Evolutionary conservation across 2,329 filamentous ascomycete species (phyloP).

Genomic region (Dryadomyces quercus-mongolicae): DNA sequence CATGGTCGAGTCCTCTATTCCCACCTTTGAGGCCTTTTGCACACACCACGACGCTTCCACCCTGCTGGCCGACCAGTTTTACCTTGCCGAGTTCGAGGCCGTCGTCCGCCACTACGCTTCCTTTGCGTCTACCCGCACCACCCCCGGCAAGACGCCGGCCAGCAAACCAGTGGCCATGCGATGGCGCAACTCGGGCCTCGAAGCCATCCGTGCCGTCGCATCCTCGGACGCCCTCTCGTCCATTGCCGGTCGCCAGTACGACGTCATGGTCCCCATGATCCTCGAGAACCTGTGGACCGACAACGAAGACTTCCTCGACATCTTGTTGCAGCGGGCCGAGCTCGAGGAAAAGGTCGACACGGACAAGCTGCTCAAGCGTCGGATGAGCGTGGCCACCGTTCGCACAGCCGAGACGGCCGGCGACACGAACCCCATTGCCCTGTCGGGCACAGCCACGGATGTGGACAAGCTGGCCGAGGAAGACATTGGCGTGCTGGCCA

Average conservation of each 20-base stretch:
- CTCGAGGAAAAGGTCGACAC: constrained; percentile 56
- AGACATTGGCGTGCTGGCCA: constrained; percentile 70
- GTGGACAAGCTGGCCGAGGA: constrained; percentile 85
- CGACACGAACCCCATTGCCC: constrained; percentile 56
- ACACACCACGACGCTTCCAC: constrained; percentile 76
- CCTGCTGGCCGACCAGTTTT: constrained; percentile 74
- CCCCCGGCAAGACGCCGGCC: constrained; percentile 37
- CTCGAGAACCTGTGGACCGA: constrained; percentile 77
- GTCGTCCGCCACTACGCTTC: constrained; percentile 69
- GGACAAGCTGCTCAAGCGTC: constrained; percentile 50
- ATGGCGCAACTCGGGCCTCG: constrained; percentile 62
- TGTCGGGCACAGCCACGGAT: constrained; percentile 72
- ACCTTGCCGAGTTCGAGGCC: constrained; percentile 69
- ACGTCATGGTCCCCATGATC: constrained; percentile 70
- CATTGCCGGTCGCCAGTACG: constrained; percentile 63
- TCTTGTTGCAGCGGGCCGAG: constrained; percentile 54
- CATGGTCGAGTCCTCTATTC: constrained; percentile 82
- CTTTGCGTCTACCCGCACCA: constrained; percentile 56
- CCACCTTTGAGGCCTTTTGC: constrained; percentile 81
- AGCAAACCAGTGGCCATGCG: constrained; percentile 67
- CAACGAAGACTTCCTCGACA: constrained; percentile 55
- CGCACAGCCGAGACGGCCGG: constrained; percentile 53
- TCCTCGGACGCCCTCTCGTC: constrained; percentile 67
- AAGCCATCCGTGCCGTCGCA: constrained; percentile 71
- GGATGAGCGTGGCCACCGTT: constrained; percentile 70